Percentiles rank a stretch among this genome's conserved stretches.
These are phyloP conservation scores for Heliosperma pusillum DNA, from an alignment of 148 eudicot species.

Conservation along the genomic window DNA sequence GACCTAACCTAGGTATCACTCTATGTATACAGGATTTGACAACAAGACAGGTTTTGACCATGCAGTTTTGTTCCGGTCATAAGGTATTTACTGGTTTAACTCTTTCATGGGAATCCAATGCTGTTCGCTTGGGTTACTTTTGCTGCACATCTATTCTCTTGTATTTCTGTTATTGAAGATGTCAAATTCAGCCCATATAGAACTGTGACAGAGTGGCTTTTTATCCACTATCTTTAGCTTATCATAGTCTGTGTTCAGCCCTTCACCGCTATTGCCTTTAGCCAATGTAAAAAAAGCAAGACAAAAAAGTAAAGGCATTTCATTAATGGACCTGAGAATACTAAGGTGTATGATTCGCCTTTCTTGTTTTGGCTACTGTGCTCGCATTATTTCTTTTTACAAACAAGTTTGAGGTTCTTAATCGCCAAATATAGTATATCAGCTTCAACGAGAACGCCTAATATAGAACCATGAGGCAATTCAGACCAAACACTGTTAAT, in stretches of 20 bases:
- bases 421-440: background rate
- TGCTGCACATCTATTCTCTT: background rate
- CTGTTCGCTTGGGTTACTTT: background rate
- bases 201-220: background rate
- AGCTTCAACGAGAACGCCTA: background rate
- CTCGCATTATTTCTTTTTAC: background rate
- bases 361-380: background rate
- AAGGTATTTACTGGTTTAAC: constrained; percentile 45
- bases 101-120: background rate
- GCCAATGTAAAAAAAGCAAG: no score
- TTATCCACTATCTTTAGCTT: background rate
- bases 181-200: background rate
- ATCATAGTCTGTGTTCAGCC: background rate
- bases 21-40: constrained; percentile 65
- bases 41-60: constrained; percentile 71
- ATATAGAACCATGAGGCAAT: background rate
- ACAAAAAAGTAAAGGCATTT: no score
- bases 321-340: no score
- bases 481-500: background rate
- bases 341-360: no score
- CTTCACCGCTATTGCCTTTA: background rate
- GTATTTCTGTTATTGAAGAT: background rate
- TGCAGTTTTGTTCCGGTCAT: constrained; percentile 75
- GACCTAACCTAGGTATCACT: constrained; percentile 21
- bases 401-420: background rate